Evolutionary conservation across 257 asterid species (phyloP).

Genomic region (Linderniella brevidens): DNA sequence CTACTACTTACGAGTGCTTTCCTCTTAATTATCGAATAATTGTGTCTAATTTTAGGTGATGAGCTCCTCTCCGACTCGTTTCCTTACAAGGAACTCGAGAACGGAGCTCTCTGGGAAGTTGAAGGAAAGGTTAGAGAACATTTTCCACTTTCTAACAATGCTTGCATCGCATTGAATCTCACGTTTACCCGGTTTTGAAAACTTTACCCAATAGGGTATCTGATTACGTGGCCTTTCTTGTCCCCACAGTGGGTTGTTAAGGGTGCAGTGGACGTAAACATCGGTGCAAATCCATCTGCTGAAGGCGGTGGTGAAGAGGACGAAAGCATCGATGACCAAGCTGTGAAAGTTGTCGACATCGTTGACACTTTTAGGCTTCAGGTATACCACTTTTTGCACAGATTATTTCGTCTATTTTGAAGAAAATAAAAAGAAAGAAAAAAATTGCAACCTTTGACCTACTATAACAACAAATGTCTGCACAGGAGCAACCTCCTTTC

Average conservation of each 20-base stretch:
- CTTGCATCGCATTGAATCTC: too few species aligned
- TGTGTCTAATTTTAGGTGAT: slow-evolving; percentile 29
- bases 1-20: too few species aligned
- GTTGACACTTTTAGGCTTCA: slow-evolving; percentile 89
- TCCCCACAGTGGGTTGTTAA: slow-evolving; percentile 57
- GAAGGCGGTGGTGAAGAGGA: slow-evolving; percentile 72
- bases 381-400: slow-evolving; percentile 19
- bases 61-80: slow-evolving; percentile 96
- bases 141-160: too few species aligned
- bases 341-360: slow-evolving; percentile 61
- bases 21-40: not conserved
- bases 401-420: too few species aligned
- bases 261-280: slow-evolving; percentile 58
- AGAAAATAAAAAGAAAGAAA: too few species aligned
- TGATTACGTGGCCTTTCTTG: too few species aligned
- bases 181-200: too few species aligned
- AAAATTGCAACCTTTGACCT: too few species aligned
- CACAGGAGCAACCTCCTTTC: slow-evolving; percentile 83
- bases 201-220: too few species aligned
- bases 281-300: slow-evolving; percentile 91
- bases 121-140: slow-evolving; percentile 57
- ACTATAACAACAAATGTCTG: not conserved
- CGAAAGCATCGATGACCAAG: slow-evolving; percentile 66
- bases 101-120: slow-evolving; percentile 78
- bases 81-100: slow-evolving; percentile 57